Percentiles rank a stretch among this genome's conserved stretches.
phyloP scores from a whole-genome alignment of 2,329 filamentous ascomycete species.

The Ophiostoma ips region DNA sequence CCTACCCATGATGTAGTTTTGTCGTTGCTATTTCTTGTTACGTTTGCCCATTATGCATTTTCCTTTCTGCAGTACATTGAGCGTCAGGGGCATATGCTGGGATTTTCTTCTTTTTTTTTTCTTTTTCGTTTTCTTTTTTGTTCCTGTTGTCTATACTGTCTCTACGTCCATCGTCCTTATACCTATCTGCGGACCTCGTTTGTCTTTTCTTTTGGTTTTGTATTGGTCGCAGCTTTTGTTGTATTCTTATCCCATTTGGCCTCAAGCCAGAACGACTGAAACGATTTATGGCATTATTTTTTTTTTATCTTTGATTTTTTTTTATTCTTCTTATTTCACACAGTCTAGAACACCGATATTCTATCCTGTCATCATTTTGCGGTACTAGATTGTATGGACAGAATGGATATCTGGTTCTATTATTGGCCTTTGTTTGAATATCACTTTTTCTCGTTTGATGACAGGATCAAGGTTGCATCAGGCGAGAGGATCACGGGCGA shows the following conservation, averaged over 20 bases:
- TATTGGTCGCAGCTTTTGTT: neutral
- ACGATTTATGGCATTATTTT: neutral
- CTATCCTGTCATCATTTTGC: no score
- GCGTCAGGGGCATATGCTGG: neutral
- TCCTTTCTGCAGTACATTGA: neutral
- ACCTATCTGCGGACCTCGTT: no score
- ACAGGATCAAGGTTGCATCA: no score
- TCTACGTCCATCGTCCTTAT: no score
- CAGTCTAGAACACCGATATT: no score
- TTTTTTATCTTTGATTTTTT: neutral
- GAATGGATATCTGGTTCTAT: no score
- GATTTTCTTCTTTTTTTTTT: neutral
- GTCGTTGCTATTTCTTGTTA: neutral
- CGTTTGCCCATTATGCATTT: neutral
- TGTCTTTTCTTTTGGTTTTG: neutral
- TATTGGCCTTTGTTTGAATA: no score
- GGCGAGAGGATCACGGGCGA: no score
- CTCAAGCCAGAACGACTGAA: neutral
- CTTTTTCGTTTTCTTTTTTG: neutral
- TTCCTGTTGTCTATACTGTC: neutral
- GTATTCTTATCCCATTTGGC: neutral
- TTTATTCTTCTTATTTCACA: neutral
- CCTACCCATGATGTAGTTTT: neutral
- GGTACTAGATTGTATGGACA: no score
- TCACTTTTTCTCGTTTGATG: no score